Base-by-base conservation (phyloP, 495 filamentous ascomycete genomes). In the Podospora appendiculata region DNA sequence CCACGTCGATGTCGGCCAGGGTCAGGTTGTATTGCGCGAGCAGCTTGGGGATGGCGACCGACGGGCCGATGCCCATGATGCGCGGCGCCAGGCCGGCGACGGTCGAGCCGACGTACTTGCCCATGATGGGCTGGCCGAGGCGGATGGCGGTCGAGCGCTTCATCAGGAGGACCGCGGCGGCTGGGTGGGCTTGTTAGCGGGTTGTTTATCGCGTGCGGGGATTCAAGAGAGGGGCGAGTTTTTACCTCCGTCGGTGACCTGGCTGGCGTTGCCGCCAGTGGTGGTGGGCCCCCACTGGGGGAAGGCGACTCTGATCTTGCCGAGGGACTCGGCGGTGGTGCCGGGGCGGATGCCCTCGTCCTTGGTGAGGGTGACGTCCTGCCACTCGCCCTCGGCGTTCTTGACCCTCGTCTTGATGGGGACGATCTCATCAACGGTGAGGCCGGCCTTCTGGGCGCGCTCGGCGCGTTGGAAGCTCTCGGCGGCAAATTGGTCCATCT, bases 21-120 rank as follows among this genome's bases (percentile, higher is more conserved):
- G 74, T 76, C 55, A 98, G 65, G 64, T 83, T 80, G 81, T 84
- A 85, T 74, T 95, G 85, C 64, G 69, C 70, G 44, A 98, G 76
- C 36, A 98, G 79, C 79, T 98, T 98, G 56, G 93, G 93, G 60
- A 98, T 95, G 42, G 90, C 93, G 48, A 94, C 79, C 12, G 89
- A 86, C 25, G 93, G 93, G 32, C 93, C 93, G 56, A 98, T 96
- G 51, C 93, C 93, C 93, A 98, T 98, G 65, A 98, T 87, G 47
- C 92, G 79, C 1, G 93, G 92, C 0, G 92, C 81, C 2, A 96
- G 80, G 57, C 93, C 93, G 43, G 89, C 87, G 38, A 95, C 86
- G 9, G 91, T 95, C 32, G 90, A 86, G 58, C 89, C 90, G 61
- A 89, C 88, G 73, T 89, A 98, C 70, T 98, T 98, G 64, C 84